Conservation (phyloP, 495 filamentous ascomycete genomes). For the Penicillium robsamsonii region DNA sequence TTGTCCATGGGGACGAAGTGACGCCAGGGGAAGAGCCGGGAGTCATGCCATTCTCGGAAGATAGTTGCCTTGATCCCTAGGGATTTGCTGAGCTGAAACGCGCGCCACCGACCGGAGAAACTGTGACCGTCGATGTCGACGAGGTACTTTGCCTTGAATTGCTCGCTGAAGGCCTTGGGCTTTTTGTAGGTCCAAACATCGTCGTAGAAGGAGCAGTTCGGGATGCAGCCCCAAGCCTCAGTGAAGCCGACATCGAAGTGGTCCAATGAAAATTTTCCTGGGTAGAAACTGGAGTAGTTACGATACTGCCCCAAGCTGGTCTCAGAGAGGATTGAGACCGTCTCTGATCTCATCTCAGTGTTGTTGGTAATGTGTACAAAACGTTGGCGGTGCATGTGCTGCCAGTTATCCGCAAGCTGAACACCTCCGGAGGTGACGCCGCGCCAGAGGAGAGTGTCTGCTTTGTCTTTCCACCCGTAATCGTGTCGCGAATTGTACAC, state of each 20-base stretch:
- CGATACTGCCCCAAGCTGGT: constrained; percentile 21
- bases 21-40: constrained; percentile 64
- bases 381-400: constrained; percentile 45
- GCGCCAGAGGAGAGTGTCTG: constrained; percentile 47
- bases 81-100: constrained; percentile 62
- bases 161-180: constrained; percentile 37
- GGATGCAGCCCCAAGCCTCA: constrained; percentile 39
- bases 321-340: constrained; percentile 21
- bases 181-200: constrained; percentile 29
- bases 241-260: constrained; percentile 47
- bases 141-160: constrained; percentile 61
- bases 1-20: constrained; percentile 88
- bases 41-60: constrained; percentile 76
- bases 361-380: constrained; percentile 56
- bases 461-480: constrained; percentile 41
- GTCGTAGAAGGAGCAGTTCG: constrained; percentile 44
- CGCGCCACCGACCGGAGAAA: constrained; percentile 69
- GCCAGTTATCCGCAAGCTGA: constrained; percentile 34
- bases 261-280: constrained; percentile 28
- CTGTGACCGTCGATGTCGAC: constrained; percentile 72
- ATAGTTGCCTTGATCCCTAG: constrained; percentile 71
- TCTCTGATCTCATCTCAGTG: constrained; percentile 47
- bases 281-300: constrained; percentile 29
- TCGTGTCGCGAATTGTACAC: constrained; percentile 42
- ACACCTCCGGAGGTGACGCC: constrained; percentile 50